Percentiles rank a stretch among this genome's conserved stretches.
These are phyloP conservation scores for Aspergillus chevalieri DNA, from an alignment of 2,329 filamentous ascomycete genomes.

Conservation along the genomic window DNA sequence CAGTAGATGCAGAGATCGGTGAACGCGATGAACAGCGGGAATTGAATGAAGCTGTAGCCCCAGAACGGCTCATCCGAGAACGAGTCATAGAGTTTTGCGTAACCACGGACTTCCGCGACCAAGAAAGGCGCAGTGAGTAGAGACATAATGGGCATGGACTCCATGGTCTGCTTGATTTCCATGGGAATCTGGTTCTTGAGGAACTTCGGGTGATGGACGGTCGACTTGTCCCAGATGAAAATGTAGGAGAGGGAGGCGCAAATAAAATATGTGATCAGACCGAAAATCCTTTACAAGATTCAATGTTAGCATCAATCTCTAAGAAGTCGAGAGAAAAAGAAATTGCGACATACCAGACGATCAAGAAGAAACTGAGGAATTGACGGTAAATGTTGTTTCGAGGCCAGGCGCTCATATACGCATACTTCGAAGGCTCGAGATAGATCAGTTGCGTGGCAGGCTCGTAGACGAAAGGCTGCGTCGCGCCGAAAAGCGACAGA, in stretches of 20 bases:
- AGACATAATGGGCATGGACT: constrained; percentile 73
- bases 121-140: constrained; percentile 75
- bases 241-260: constrained; percentile 76
- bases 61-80: constrained; percentile 64
- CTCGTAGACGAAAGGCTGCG: constrained; percentile 50
- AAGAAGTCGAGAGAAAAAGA: background rate
- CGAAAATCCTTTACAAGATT: constrained; percentile 64
- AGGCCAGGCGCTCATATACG: constrained; percentile 22
- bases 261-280: constrained; percentile 72
- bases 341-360: constrained; percentile 17
- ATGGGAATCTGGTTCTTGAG: constrained; percentile 83
- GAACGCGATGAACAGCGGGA: constrained; percentile 79
- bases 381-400: constrained; percentile 25
- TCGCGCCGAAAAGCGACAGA: constrained; percentile 50
- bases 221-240: constrained; percentile 85
- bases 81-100: constrained; percentile 77
- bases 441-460: constrained; percentile 59
- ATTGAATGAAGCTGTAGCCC: constrained; percentile 74
- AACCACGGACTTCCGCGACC: constrained; percentile 73
- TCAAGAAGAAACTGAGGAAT: constrained; percentile 21
- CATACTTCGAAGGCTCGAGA: constrained; percentile 22
- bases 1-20: constrained; percentile 87
- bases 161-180: constrained; percentile 73
- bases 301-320: background rate
- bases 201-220: constrained; percentile 82